Evolutionary conservation across 169 alveolate genomes (phyloP), one percentile per base, ranked within the genome.

Genomic region (Perkinsus olseni): DNA sequence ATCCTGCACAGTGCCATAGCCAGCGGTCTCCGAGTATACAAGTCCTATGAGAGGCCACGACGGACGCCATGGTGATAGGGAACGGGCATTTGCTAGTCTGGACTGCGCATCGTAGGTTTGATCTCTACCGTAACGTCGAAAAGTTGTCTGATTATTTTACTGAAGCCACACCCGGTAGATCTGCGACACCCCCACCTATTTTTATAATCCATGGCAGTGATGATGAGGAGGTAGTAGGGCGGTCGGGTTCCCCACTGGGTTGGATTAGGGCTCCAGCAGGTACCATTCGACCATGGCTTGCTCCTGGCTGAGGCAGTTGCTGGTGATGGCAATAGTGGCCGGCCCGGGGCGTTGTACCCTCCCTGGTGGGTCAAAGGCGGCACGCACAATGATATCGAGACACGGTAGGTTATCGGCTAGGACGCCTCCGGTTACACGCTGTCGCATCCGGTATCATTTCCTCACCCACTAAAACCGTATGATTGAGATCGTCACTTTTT

Each of bases 181-280:
- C n/a, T n/a, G n/a, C n/a, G 34, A 62, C 31, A 8, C 94, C 93
- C 34, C 94, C 95, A 17, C 97, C 97, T n/a, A 92, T 95, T 24
- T 96, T 95, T 62, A 93, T 94, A 0, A 91, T 96, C 17, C 97
- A 96, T 91, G 97, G 96, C 28, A 90, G 48, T 0, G 94, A 95
- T 3, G 97, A 96, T 74, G 91, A 93, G 36, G 94, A 90, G 4
- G 82, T 62, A 62, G 17, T 62, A 13, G 82, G 13, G 17, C 36
- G 34, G 37, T 1, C 31, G 31, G 36, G 36, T 21, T 13, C 17
- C 17, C 13, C 37, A 28, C 28, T 62, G 36, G 13, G n/a, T n/a
- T n/a, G n/a, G n/a, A n/a, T 3, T 0, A 62, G 82, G 4, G 82
- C 0, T 21, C 34, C 1, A 13, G 28, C 1, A 62, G 82, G 92